These are phyloP conservation scores for Rhizoclosmatium globosum DNA, from an alignment of 192 early-diverging fungal species.

Conservation along the genomic window DNA sequence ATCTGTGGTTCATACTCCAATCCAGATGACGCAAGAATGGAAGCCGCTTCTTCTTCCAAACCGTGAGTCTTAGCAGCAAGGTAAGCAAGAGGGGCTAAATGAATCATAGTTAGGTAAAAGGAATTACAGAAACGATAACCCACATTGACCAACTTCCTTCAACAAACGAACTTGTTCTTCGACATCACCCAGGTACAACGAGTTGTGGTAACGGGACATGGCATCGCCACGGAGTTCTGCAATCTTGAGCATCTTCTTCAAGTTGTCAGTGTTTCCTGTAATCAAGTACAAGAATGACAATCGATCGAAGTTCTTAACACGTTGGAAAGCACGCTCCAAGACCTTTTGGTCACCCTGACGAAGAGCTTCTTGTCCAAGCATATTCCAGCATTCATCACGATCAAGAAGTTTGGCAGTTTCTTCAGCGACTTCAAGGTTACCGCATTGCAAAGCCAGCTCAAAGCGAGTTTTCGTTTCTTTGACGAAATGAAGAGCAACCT, in stretches of 20 bases:
- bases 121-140: slow-evolving; percentile 22
- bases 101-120: not conserved
- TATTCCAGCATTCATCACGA: slow-evolving; percentile 88
- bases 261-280: slow-evolving; percentile 91
- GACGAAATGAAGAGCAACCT: slow-evolving; percentile 97
- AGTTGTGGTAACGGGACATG: slow-evolving; percentile 93
- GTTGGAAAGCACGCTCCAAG: slow-evolving; percentile 91
- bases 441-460: slow-evolving; percentile 96
- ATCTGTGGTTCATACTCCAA: slow-evolving; percentile 53
- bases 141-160: slow-evolving; percentile 87
- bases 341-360: slow-evolving; percentile 89
- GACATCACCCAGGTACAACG: slow-evolving; percentile 89
- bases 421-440: slow-evolving; percentile 93
- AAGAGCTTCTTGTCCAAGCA: slow-evolving; percentile 88
- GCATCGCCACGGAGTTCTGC: slow-evolving; percentile 82
- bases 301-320: slow-evolving; percentile 88
- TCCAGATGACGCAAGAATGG: slow-evolving; percentile 80
- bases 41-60: slow-evolving; percentile 82
- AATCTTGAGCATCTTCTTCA: slow-evolving; percentile 95
- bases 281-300: slow-evolving; percentile 96
- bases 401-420: slow-evolving; percentile 94
- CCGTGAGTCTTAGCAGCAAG: slow-evolving; percentile 91
- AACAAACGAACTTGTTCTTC: slow-evolving; percentile 88
- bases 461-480: slow-evolving; percentile 95
- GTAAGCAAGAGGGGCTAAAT: slow-evolving; percentile 83